Conservation (phyloP, 352 stramenopile genomes). For the Phytophthora litchii region DNA sequence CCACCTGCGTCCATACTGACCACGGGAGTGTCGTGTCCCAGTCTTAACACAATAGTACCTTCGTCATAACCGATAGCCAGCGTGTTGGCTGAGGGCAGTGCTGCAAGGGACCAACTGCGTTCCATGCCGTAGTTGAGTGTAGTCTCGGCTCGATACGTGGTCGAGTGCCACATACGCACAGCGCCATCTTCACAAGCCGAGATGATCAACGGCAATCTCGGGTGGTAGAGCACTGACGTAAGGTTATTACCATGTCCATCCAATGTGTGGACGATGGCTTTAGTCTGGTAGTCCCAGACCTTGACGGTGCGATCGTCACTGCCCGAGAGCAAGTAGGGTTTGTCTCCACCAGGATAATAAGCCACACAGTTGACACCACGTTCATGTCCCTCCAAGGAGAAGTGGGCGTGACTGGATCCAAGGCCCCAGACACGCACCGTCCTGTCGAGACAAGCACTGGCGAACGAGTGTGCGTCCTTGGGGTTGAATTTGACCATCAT, state of each 20-base stretch:
- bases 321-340: conserved; percentile 98
- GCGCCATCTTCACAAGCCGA: conserved; percentile 97
- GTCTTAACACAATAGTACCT: conserved; percentile 94
- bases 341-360: conserved; percentile 99
- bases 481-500: conserved; percentile 99
- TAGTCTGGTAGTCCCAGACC: conserved; percentile 99
- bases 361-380: conserved; percentile 98
- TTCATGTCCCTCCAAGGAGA: conserved; percentile 92
- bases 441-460: conserved; percentile 96
- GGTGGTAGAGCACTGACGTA: conserved; percentile 98
- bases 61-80: conserved; percentile 96
- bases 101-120: conserved; percentile 95
- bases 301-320: conserved; percentile 97
- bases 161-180: conserved; percentile 93
- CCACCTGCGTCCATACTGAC: conserved; percentile 95
- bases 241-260: conserved; percentile 99
- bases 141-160: conserved; percentile 97
- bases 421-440: conserved; percentile 97
- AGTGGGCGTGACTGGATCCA: conserved; percentile 93
- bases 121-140: conserved; percentile 99
- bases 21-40: conserved; percentile 98
- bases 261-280: conserved; percentile 98
- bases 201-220: conserved; percentile 97
- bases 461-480: conserved; percentile 99
- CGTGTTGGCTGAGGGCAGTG: conserved; percentile 86